Base-by-base conservation (phyloP, 352 stramenopile species). In the Globisporangium spinosum region DNA sequence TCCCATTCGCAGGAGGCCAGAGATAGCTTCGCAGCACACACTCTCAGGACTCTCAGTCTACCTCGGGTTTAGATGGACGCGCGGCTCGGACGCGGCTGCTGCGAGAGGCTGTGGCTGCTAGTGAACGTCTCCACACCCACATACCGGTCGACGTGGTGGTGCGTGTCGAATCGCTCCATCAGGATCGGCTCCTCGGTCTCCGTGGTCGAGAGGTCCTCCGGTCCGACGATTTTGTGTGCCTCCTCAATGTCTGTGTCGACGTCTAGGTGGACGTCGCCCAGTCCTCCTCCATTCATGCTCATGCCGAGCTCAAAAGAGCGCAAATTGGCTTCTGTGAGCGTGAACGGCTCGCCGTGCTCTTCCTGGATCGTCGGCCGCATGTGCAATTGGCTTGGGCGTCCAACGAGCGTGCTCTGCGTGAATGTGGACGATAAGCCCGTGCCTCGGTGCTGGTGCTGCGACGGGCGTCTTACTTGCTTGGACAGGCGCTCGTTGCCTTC, bases 301-400 rank as follows among this genome's bases (percentile, higher is more conserved):
- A 70, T 54, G 10, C 47, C 65, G 45, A 64, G 57, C 65, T 60
- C 45, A 54, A 70, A 70, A 22, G 45, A 56, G 22, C 65, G 65
- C 17, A 70, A 22, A 47, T 70, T 70, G 20, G 65, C 65, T n/a
- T 70, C 65, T 3, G 65, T 70, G 27, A 70, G 65, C 47, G 34
- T 47, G 29, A 62, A 65, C 57, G 58, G 32, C 55, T 58, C 55
- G 10, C 62, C 27, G 12, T 55, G 13, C 13, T 70, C 56, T 17
- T 69, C 64, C 13, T 64, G 27, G 64, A 64, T 54, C 43, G 54
- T 69, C 34, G 34, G 1, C 1, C 34, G 65, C 45, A 29, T 29
- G 7, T 32, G 49, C 62, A 25, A 17, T 5, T 62, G 62, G 25
- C 62, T 68, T 27, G 53, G 15, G 1, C 51, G 53, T 9, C 23